Percentiles rank a stretch among this genome's conserved stretches.
These are phyloP conservation scores for Chrysanthemum makinoi DNA, from an alignment of 129 eudicot species.

Conservation along the genomic window DNA sequence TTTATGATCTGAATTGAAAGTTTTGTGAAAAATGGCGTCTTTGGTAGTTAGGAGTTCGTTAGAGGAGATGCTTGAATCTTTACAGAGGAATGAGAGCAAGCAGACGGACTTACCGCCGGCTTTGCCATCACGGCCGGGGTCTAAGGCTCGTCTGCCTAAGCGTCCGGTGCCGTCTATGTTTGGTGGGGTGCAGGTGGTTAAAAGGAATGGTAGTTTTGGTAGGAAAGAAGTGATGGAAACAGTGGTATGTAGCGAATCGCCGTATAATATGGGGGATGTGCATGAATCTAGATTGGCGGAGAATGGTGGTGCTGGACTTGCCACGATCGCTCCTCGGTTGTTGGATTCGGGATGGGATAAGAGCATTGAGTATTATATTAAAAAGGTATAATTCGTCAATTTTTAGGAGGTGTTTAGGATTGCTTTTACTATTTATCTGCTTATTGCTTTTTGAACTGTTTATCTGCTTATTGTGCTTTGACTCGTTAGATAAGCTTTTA, in stretches of 20 bases:
- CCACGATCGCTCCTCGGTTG: conserved; percentile 23
- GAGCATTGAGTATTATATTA: conserved; percentile 56
- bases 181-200: conserved; percentile 25
- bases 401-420: background rate
- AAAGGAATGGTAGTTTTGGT: conserved; percentile 48
- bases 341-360: conserved; percentile 55
- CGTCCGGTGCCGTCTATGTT: conserved; percentile 45
- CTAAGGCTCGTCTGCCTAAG: conserved; percentile 66
- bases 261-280: conserved; percentile 39
- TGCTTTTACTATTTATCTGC: background rate
- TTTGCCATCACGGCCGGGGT: conserved; percentile 69
- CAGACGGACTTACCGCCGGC: conserved; percentile 82
- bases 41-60: conserved; percentile 67
- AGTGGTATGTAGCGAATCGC: conserved; percentile 44
- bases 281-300: conserved; percentile 33
- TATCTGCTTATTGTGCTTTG: too few relatives aligned
- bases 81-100: conserved; percentile 52
- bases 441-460: too few relatives aligned
- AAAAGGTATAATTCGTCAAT: conserved; percentile 45
- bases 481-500: too few relatives aligned
- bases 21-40: too few relatives aligned
- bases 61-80: conserved; percentile 86
- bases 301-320: conserved; percentile 33
- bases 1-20: background rate
- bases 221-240: conserved; percentile 31